Base-by-base conservation (phyloP, 495 filamentous ascomycete genomes). In the Podospora australis region DNA sequence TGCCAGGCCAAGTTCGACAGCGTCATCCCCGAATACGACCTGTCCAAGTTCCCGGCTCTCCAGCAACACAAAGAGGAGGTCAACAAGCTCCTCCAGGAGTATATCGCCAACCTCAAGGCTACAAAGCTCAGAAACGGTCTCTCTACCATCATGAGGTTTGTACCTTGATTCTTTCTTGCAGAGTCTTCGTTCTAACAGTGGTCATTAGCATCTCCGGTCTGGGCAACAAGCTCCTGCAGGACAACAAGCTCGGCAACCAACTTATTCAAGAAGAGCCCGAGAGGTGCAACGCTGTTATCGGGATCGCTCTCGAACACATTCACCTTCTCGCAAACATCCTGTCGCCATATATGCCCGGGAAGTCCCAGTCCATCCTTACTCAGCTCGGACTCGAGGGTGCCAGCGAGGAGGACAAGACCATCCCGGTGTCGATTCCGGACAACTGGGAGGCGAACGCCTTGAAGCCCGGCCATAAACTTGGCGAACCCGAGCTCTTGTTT, bases 211-310 rank as follows among this genome's bases (percentile, higher is more conserved):
- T 58, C 10, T 58, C 55, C 41, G 55, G 74, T 20, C 69, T 79
- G 13, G 89, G 90, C 49, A 97, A 97, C 68, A 75, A 78, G 48
- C 75, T 96, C 29, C 78, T 96, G 30, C 88, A 92, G 65, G 90
- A 95, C 66, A 95, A 95, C 68, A 77, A 58, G 48, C 55, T 58
- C 44, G 49, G 56, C 32, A 64, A 60, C 77, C 29, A 80, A 81
- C 47, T 58, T 17, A 81, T 89, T 40, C 78, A 79, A 25, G 80
- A 81, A 44, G 71, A 88, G 53, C 89, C 90, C 6, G 79, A 82
- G 42, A 78, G 78, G 30, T 85, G 84, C 52, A 79, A 68, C 75
- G 83, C 86, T 3, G 87, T 95, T 40, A 79, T 91, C 26, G 87
- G 89, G 48, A 76, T 86, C 29, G 87, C 86, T 3, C 70, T 95